Evolutionary conservation across 140 eudicot genomes (phyloP).

Genomic region (Ambrosia hybrid): DNA sequence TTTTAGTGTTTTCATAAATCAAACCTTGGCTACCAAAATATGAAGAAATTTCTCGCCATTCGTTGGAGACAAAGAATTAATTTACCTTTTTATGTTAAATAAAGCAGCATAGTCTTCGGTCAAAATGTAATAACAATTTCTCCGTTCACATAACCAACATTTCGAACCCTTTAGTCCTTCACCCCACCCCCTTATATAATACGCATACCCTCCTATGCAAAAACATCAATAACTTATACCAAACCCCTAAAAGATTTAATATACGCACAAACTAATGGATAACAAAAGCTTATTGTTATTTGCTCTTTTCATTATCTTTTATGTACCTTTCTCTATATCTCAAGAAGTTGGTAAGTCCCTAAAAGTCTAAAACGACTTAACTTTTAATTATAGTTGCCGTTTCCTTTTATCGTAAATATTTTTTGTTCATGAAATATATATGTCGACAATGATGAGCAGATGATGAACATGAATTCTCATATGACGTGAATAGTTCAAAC

Average conservation of each 20-base stretch:
- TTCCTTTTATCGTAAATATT: not conserved
- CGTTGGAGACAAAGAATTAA: too few species aligned
- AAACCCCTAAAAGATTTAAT: conserved; percentile 16
- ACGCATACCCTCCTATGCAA: not conserved
- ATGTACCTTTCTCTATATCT: conserved; percentile 16
- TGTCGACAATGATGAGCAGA: conserved; percentile 26
- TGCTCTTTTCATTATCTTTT: conserved; percentile 28
- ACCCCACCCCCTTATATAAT: not conserved
- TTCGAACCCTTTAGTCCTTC: not conserved
- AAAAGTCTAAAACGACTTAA: too few species aligned
- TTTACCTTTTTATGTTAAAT: too few species aligned
- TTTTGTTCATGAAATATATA: too few species aligned
- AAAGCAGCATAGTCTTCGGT: too few species aligned
- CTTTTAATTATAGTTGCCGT: not conserved
- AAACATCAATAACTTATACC: conserved; percentile 19
- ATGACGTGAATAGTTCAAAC: too few species aligned
- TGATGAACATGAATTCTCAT: conserved; percentile 32
- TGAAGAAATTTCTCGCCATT: too few species aligned
- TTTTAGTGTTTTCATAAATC: not conserved
- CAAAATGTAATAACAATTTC: too few species aligned
- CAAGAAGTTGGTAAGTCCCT: conserved; percentile 43
- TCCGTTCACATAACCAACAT: not conserved
- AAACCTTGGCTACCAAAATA: not conserved
- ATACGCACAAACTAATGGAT: conserved; percentile 18
- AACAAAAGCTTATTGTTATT: conserved; percentile 18